Conservation (phyloP, 2,329 filamentous ascomycete species). For the Sarocladium brachiariae region DNA sequence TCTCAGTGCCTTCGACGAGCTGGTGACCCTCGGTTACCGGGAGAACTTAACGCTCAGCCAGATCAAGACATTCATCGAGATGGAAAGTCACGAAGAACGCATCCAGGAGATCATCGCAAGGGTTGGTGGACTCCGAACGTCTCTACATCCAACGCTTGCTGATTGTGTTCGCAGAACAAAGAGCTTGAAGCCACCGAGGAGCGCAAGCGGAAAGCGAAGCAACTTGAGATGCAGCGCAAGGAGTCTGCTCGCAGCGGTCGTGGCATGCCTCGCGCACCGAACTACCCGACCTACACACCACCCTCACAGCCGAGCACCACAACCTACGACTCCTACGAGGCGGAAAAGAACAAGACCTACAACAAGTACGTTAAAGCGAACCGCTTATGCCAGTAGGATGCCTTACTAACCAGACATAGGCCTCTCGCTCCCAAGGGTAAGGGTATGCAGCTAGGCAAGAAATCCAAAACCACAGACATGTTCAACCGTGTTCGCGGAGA, state of each 20-base stretch:
- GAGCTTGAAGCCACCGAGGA: constrained; percentile 97
- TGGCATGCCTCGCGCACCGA: constrained; percentile 64
- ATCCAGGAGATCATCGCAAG: constrained; percentile 97
- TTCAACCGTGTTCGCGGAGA: constrained; percentile 93
- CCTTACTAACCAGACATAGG: constrained; percentile 26
- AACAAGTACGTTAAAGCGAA: constrained; percentile 56
- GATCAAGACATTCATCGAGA: constrained; percentile 98
- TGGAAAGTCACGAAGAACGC: constrained; percentile 98
- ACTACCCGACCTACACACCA: constrained; percentile 84
- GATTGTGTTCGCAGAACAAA: constrained; percentile 65
- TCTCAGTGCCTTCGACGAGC: constrained; percentile 92
- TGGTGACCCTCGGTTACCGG: constrained; percentile 90
- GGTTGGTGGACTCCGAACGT: constrained; percentile 41
- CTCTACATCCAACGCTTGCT: neutral
- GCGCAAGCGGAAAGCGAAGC: constrained; percentile 96
- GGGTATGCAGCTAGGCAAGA: constrained; percentile 98
- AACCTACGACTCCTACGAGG: constrained; percentile 89
- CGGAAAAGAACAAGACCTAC: constrained; percentile 90
- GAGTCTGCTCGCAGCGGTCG: constrained; percentile 77
- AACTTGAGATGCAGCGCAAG: constrained; percentile 97
- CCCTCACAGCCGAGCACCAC: constrained; percentile 65
- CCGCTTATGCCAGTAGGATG: neutral
- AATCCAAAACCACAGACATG: constrained; percentile 95
- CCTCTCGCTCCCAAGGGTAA: constrained; percentile 74
- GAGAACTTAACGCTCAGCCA: constrained; percentile 95